Evolutionary conservation across 306 rosid species (phyloP).

Genomic region (Calophaca sinica): DNA sequence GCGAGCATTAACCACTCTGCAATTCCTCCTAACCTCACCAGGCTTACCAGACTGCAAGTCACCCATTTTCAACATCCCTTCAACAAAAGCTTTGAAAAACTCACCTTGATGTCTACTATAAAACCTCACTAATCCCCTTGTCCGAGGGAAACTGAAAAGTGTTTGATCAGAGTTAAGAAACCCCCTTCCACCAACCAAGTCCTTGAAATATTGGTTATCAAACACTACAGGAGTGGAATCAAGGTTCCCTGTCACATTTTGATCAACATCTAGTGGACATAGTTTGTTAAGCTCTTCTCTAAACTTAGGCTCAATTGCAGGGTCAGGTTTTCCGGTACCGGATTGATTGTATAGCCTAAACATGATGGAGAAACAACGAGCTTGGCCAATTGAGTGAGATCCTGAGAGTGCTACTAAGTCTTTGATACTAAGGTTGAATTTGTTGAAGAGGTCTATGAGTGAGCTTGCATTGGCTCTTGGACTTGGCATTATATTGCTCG

Average conservation of each 20-base stretch:
- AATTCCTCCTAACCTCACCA: conserved; percentile 81
- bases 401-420: conserved; percentile 92
- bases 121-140: conserved; percentile 56
- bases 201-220: conserved; percentile 91
- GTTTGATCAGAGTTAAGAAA: conserved; percentile 88
- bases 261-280: conserved; percentile 73
- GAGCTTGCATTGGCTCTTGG: conserved; percentile 81
- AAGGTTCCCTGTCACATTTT: conserved; percentile 73
- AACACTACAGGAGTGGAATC: conserved; percentile 78
- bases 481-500: conserved; percentile 80
- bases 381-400: conserved; percentile 86
- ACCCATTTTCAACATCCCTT: conserved; percentile 88
- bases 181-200: conserved; percentile 79
- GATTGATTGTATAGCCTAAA: conserved; percentile 88
- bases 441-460: conserved; percentile 69
- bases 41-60: conserved; percentile 70
- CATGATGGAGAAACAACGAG: conserved; percentile 90
- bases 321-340: conserved; percentile 77
- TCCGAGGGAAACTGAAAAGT: conserved; percentile 59
- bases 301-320: conserved; percentile 60
- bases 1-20: conserved; percentile 65
- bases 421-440: conserved; percentile 56
- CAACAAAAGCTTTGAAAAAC: conserved; percentile 68
- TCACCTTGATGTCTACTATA: conserved; percentile 53
- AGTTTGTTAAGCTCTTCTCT: conserved; percentile 61